Evolutionary conservation across 2,329 filamentous ascomycete genomes (phyloP).

Genomic region (Alternaria ethzedia): DNA sequence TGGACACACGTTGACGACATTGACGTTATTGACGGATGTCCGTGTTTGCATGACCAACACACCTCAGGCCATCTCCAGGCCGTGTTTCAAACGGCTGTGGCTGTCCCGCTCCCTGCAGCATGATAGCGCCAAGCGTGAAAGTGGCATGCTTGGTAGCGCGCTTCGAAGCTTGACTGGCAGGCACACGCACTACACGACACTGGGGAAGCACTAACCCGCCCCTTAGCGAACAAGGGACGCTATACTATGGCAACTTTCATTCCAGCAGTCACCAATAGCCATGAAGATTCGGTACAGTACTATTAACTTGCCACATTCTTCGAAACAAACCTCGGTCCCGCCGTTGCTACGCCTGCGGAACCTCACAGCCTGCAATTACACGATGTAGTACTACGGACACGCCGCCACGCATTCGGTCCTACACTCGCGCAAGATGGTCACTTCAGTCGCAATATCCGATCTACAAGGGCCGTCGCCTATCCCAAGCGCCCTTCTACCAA

Average conservation of each 20-base stretch:
- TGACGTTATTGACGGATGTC: conserved; percentile 3
- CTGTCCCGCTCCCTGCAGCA: conserved; percentile 23
- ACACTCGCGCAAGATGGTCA: conserved; percentile 15
- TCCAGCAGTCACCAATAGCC: conserved; percentile 16
- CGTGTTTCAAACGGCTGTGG: conserved; percentile 27
- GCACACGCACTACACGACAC: conserved; percentile 18
- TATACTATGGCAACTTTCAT: conserved; percentile 13
- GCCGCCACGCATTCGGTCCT: conserved; percentile 6
- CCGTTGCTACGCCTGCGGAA: not conserved
- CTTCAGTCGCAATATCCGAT: conserved; percentile 10
- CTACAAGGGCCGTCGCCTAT: not conserved
- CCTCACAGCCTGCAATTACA: conserved; percentile 10
- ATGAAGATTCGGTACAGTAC: not conserved
- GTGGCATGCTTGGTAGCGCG: conserved; percentile 31
- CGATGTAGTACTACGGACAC: conserved; percentile 6
- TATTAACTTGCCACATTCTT: not conserved
- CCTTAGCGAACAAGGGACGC: conserved; percentile 1
- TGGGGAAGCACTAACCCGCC: not conserved
- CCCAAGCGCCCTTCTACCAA: conserved; percentile 5
- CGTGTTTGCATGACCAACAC: not conserved
- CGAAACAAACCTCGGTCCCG: not conserved
- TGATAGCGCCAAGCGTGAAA: conserved; percentile 32
- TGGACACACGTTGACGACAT: not conserved
- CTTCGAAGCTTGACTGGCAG: conserved; percentile 31
- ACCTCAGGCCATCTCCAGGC: not conserved